These are phyloP conservation scores for Podospora fimiseda DNA, from an alignment of 495 filamentous ascomycete species.

Conservation along the genomic window DNA sequence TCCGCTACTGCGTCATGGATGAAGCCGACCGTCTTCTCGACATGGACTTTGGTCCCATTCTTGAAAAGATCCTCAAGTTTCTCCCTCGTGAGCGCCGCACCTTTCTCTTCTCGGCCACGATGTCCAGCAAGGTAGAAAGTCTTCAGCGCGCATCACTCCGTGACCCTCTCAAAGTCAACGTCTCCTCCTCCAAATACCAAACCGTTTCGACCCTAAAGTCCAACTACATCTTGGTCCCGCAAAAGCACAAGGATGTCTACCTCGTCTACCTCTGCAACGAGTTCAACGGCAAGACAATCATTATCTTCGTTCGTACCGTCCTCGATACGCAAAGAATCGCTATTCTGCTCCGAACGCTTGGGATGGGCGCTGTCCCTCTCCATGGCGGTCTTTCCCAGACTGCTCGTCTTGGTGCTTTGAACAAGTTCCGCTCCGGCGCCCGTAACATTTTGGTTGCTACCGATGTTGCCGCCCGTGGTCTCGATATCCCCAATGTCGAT, in stretches of 20 bases:
- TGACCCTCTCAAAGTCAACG: conserved; percentile 67
- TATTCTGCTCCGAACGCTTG: conserved; percentile 71
- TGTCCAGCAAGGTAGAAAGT: conserved; percentile 85
- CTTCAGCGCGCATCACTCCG: conserved; percentile 81
- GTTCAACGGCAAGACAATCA: conserved; percentile 70
- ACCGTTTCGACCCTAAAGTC: conserved; percentile 82
- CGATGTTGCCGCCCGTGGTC: conserved; percentile 87
- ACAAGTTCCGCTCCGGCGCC: conserved; percentile 72
- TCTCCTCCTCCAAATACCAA: conserved; percentile 72
- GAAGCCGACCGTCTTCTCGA: conserved; percentile 88
- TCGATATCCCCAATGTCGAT: conserved; percentile 92
- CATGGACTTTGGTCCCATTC: conserved; percentile 85
- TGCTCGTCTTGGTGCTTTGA: conserved; percentile 73
- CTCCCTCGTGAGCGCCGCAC: conserved; percentile 74
- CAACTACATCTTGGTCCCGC: conserved; percentile 76
- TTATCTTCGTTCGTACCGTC: conserved; percentile 91
- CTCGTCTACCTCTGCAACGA: conserved; percentile 82
- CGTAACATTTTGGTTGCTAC: conserved; percentile 90
- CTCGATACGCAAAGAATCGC: conserved; percentile 81
- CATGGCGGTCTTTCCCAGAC: conserved; percentile 87
- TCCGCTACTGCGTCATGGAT: conserved; percentile 90
- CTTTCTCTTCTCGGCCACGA: conserved; percentile 90
- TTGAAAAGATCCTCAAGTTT: conserved; percentile 89
- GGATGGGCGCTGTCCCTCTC: conserved; percentile 71
- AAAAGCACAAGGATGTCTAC: conserved; percentile 87